These are phyloP conservation scores for Clavispora carvajalis DNA, from an alignment of 805 yeast genomes.

Conservation along the genomic window DNA sequence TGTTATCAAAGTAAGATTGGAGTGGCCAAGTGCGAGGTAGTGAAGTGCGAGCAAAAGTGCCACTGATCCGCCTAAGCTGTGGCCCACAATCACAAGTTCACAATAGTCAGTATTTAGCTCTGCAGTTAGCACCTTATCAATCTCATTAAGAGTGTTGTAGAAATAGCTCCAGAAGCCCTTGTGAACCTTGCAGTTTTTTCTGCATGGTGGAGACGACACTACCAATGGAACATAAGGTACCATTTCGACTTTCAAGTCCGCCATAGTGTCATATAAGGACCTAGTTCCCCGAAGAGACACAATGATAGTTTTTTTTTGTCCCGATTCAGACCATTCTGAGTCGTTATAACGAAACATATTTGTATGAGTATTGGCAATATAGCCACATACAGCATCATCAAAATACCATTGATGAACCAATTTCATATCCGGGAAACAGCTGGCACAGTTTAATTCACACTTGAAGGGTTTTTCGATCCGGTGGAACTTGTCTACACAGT, in stretches of 20 bases:
- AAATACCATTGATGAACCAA: slow-evolving; percentile 38
- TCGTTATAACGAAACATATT: slow-evolving; percentile 20
- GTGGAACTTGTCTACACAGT: slow-evolving; percentile 31
- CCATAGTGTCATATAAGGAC: slow-evolving; percentile 34
- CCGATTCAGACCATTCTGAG: neutral
- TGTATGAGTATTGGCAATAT: slow-evolving; percentile 29
- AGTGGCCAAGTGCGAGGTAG: slow-evolving; percentile 29
- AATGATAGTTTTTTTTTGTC: slow-evolving; percentile 23
- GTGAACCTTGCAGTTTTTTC: slow-evolving; percentile 34
- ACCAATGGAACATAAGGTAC: slow-evolving; percentile 21
- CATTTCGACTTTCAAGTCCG: slow-evolving; percentile 38
- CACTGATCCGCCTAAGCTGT: slow-evolving; percentile 39
- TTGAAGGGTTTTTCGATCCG: slow-evolving; percentile 32
- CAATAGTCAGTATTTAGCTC: slow-evolving; percentile 14
- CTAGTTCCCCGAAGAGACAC: slow-evolving; percentile 40
- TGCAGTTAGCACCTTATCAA: slow-evolving; percentile 21
- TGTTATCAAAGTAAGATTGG: slow-evolving; percentile 29
- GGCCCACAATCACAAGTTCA: slow-evolving; percentile 20
- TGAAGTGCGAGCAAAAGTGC: slow-evolving; percentile 33
- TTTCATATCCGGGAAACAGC: slow-evolving; percentile 30
- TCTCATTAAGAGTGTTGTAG: slow-evolving; percentile 21
- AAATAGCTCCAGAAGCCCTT: slow-evolving; percentile 27
- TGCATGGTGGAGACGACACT: slow-evolving; percentile 22
- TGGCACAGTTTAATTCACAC: slow-evolving; percentile 33
- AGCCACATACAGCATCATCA: slow-evolving; percentile 30